These are phyloP conservation scores for Arachis monticola DNA, from an alignment of 331 rosid species.

Conservation along the genomic window DNA sequence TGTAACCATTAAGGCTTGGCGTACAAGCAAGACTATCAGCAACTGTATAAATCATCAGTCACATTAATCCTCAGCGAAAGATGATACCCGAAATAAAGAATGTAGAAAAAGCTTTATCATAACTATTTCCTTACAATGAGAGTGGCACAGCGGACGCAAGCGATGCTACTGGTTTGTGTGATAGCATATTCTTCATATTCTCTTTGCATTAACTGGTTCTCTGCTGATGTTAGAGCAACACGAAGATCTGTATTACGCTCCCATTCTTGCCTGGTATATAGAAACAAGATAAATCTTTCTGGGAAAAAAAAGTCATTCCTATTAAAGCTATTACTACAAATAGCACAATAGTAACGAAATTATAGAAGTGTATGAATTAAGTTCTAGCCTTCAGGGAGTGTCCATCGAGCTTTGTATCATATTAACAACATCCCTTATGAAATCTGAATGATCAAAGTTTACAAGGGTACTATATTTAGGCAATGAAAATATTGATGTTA, in stretches of 20 bases:
- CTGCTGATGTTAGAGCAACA: slow-evolving; percentile 45
- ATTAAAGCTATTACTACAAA: background rate
- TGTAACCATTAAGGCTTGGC: slow-evolving; percentile 43
- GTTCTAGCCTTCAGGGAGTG: slow-evolving; percentile 10
- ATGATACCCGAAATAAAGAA: slow-evolving; percentile 1
- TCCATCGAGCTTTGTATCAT: background rate
- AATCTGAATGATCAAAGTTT: too few species aligned
- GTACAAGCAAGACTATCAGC: slow-evolving; percentile 48
- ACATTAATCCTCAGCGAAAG: slow-evolving; percentile 18
- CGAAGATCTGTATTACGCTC: slow-evolving; percentile 39
- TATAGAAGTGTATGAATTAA: background rate
- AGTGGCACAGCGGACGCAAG: slow-evolving; percentile 41
- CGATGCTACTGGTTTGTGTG: slow-evolving; percentile 41
- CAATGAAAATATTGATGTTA: too few species aligned
- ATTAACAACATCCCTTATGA: slow-evolving; percentile 1
- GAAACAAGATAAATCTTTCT: background rate
- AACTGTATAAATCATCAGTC: slow-evolving; percentile 32
- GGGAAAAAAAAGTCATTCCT: background rate
- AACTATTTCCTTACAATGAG: slow-evolving; percentile 38
- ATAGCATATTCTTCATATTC: slow-evolving; percentile 45
- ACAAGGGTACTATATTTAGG: too few species aligned
- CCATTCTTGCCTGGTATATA: slow-evolving; percentile 46
- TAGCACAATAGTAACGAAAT: background rate
- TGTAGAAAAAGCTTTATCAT: background rate
- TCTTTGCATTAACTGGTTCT: slow-evolving; percentile 43